phyloP scores from a whole-genome alignment of 1,139 yeast genomes.

The Yamadazyma kanchanaburiensis region DNA sequence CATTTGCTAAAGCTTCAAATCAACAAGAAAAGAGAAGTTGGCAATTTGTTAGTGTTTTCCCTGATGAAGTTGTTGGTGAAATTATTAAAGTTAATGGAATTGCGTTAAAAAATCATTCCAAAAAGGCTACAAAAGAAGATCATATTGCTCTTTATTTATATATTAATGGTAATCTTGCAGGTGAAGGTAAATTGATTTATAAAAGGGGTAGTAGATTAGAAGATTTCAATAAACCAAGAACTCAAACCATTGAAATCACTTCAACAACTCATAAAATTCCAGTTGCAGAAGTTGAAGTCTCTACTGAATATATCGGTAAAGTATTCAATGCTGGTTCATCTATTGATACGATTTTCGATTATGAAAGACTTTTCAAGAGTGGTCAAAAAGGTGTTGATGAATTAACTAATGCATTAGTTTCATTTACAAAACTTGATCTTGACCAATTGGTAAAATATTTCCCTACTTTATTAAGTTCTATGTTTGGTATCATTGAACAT shows the following conservation, averaged over 20 bases:
- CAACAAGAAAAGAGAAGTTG: constrained; percentile 53
- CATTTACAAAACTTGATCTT: constrained; percentile 44
- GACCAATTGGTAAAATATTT: constrained; percentile 51
- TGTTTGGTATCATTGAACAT: constrained; percentile 39
- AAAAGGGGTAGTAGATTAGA: constrained; percentile 40
- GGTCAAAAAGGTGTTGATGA: constrained; percentile 46
- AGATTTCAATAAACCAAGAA: constrained; percentile 37
- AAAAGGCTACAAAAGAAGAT: constrained; percentile 46
- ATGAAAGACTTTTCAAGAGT: constrained; percentile 44
- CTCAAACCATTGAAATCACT: constrained; percentile 33
- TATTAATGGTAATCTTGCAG: constrained; percentile 60
- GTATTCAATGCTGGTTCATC: constrained; percentile 59
- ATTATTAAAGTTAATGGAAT: constrained; percentile 62
- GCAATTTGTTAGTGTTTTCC: constrained; percentile 76
- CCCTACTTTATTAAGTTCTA: constrained; percentile 45
- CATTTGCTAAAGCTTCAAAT: constrained; percentile 68
- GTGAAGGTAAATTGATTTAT: constrained; percentile 48
- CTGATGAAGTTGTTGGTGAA: constrained; percentile 75
- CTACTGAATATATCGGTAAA: constrained; percentile 70
- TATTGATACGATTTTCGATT: constrained; percentile 55
- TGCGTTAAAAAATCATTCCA: constrained; percentile 30
- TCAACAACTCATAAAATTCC: constrained; percentile 33
- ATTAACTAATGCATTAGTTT: constrained; percentile 36
- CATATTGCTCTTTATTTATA: constrained; percentile 56
- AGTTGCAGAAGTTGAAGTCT: constrained; percentile 54